Percentiles rank a stretch among this genome's conserved stretches.
phyloP scores from a whole-genome alignment of 805 yeast species.

The Maudiozyma saulgeensis region DNA sequence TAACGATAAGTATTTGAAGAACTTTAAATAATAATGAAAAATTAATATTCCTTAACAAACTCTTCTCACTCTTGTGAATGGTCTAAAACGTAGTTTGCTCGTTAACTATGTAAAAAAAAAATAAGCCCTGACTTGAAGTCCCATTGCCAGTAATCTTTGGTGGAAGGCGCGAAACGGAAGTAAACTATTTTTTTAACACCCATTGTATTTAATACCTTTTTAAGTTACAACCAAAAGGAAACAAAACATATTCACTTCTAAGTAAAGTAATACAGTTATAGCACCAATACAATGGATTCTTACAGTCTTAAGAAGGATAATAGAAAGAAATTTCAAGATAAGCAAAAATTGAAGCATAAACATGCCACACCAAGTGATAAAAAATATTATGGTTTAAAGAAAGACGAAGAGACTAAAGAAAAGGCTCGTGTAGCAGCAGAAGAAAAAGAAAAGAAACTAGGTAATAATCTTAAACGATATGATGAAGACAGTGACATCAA shows the following conservation, averaged over 20 bases:
- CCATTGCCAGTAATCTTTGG: too few relatives aligned
- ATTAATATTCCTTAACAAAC: too few relatives aligned
- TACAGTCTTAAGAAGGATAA: conserved; percentile 31
- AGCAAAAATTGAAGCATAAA: conserved; percentile 30
- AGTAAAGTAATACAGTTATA: too few relatives aligned
- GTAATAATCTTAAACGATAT: conserved; percentile 17
- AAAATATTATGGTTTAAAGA: conserved; percentile 25
- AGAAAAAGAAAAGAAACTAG: conserved; percentile 11
- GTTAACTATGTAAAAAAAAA: too few relatives aligned
- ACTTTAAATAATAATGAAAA: neutral
- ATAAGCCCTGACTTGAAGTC: too few relatives aligned
- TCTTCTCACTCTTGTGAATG: too few relatives aligned
- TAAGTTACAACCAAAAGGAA: too few relatives aligned
- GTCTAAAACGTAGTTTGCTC: too few relatives aligned
- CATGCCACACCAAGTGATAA: conserved; percentile 32
- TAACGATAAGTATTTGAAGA: neutral
- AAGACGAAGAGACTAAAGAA: conserved; percentile 15
- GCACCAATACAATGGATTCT: conserved; percentile 14
- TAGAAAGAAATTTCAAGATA: conserved; percentile 35
- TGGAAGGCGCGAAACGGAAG: too few relatives aligned
- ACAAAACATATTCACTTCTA: too few relatives aligned
- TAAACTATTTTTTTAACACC: too few relatives aligned
- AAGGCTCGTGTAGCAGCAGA: conserved; percentile 10
- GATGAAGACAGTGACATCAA: conserved; percentile 12
- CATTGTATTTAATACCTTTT: too few relatives aligned